A percentile compares a stretch with the other conserved stretches of the same genome.
phyloP scores from a whole-genome alignment of 352 stramenopile species.

The Blastocystis sp. region DNA sequence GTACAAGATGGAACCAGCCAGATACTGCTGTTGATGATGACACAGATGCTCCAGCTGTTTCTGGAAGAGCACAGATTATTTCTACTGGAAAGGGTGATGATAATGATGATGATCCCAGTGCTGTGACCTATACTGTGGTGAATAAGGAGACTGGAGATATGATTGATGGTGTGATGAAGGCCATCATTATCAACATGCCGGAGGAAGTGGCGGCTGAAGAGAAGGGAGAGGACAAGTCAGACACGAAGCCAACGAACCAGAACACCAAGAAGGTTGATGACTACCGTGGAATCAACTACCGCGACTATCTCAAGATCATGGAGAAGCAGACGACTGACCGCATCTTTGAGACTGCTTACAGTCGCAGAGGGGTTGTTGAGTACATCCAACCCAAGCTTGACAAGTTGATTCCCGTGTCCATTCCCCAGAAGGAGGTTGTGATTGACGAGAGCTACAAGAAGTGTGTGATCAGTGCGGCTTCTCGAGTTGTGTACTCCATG shows the following conservation, averaged over 20 bases:
- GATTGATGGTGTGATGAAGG: background rate
- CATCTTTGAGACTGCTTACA: background rate
- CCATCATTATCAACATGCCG: background rate
- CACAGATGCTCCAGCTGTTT: background rate
- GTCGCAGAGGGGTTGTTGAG: background rate
- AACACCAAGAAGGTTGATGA: background rate
- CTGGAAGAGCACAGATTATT: background rate
- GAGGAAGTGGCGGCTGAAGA: background rate
- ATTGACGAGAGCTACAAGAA: background rate
- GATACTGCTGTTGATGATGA: background rate
- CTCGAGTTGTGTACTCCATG: background rate
- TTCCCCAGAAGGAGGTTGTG: background rate
- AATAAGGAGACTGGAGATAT: background rate
- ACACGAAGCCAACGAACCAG: background rate
- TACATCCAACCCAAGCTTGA: background rate
- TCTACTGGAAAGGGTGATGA: background rate
- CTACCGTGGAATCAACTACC: conserved; percentile 4
- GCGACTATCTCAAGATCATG: conserved; percentile 1
- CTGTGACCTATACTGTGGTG: background rate
- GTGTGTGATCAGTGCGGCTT: background rate
- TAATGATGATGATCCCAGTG: background rate
- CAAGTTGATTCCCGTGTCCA: background rate
- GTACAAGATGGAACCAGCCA: background rate
- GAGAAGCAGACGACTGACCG: background rate
- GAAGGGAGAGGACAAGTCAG: background rate